Evolutionary conservation across 306 rosid species (phyloP).

Genomic region (Dalbergia cochinchinensis): DNA sequence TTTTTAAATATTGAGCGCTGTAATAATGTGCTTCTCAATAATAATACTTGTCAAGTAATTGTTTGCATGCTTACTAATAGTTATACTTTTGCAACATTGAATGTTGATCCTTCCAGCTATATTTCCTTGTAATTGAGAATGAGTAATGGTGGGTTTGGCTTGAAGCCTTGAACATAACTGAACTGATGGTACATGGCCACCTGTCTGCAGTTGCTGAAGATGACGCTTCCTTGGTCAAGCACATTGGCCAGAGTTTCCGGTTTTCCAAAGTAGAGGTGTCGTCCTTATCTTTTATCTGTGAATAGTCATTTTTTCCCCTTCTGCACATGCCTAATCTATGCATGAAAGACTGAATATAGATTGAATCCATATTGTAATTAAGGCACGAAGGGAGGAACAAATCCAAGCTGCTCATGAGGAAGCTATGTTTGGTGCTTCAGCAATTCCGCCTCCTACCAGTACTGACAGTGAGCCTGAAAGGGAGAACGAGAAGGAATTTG

Average conservation of each 20-base stretch:
- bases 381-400: constrained; percentile 84
- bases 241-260: constrained; percentile 89
- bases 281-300: constrained; percentile 23
- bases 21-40: constrained; percentile 2
- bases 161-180: constrained; percentile 37
- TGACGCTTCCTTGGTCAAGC: constrained; percentile 76
- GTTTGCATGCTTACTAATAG: constrained; percentile 14
- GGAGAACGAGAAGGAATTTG: constrained; percentile 55
- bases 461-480: constrained; percentile 68
- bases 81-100: constrained; percentile 27
- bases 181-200: constrained; percentile 27
- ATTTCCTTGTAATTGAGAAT: constrained; percentile 22
- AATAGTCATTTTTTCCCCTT: constrained; percentile 14
- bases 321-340: constrained; percentile 23
- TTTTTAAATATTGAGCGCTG: constrained; percentile 10
- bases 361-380: constrained; percentile 29
- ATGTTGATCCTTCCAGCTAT: constrained; percentile 31
- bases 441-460: constrained; percentile 48
- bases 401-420: constrained; percentile 90
- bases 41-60: constrained; percentile 3
- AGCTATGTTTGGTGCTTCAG: constrained; percentile 88
- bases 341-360: constrained; percentile 24
- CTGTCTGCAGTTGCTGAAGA: constrained; percentile 83
- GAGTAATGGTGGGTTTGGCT: constrained; percentile 35
- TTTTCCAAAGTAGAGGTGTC: constrained; percentile 83